A percentile compares a stretch with the other conserved stretches of the same genome.
Conservation (phyloP, 768 basidiomycete species). For the Cystobasidium ongulense region DNA sequence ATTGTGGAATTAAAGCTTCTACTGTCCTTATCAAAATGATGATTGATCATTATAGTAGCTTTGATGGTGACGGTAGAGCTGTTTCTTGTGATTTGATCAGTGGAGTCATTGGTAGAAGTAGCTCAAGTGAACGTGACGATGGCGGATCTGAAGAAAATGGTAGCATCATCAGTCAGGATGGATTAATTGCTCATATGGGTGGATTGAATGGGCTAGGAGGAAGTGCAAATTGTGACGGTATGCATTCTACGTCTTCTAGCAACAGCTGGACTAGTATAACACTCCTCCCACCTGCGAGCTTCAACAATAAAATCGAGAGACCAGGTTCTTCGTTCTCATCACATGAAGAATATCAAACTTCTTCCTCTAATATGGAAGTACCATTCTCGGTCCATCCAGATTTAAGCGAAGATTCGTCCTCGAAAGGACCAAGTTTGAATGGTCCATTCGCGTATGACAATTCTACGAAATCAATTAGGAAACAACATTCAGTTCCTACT, state of each 20-base stretch:
- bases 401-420: neutral
- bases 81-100: neutral
- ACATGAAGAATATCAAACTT: neutral
- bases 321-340: neutral
- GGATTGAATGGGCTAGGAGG: neutral
- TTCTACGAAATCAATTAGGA: neutral
- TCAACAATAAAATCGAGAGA: neutral
- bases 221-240: neutral
- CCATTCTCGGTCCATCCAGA: neutral
- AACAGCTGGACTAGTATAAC: neutral
- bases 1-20: constrained; percentile 26
- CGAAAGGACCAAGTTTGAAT: neutral
- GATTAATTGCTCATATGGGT: neutral
- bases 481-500: neutral
- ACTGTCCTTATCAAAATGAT: neutral
- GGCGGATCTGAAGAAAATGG: neutral
- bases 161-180: neutral
- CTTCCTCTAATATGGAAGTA: neutral
- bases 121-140: neutral
- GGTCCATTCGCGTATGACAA: neutral
- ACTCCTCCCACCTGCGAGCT: neutral
- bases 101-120: neutral
- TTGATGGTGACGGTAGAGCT: neutral
- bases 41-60: neutral
- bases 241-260: neutral